These are phyloP conservation scores for Allium fistulosum DNA, from an alignment of 106 monocot species.

Conservation along the genomic window DNA sequence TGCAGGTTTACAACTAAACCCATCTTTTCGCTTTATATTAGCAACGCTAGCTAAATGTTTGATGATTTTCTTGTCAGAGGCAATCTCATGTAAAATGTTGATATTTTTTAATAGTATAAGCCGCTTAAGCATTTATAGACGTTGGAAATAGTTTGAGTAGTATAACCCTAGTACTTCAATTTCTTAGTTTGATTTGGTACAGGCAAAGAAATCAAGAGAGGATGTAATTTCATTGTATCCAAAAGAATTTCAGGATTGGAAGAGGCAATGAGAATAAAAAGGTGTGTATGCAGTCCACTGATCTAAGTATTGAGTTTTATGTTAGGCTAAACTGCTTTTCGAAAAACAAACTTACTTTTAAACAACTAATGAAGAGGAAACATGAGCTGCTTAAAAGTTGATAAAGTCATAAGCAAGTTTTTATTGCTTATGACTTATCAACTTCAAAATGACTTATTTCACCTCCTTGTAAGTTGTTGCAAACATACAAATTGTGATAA, in stretches of 20 bases:
- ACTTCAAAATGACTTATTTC: no score
- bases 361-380: no score
- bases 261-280: slow-evolving; percentile 60
- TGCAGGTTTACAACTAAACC: slow-evolving; percentile 4
- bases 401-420: no score
- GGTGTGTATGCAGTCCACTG: slow-evolving; percentile 19
- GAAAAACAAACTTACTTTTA: no score
- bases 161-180: not conserved
- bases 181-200: slow-evolving; percentile 5
- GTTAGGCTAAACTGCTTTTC: not conserved
- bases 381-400: no score
- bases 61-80: slow-evolving; percentile 8
- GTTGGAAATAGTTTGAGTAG: no score
- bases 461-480: no score
- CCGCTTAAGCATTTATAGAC: no score
- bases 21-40: not conserved
- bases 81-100: not conserved
- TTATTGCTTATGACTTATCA: no score
- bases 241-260: slow-evolving; percentile 59
- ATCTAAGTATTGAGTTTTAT: not conserved
- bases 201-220: slow-evolving; percentile 25
- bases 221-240: slow-evolving; percentile 22
- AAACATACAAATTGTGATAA: no score
- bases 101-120: not conserved
- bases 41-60: not conserved